Evolutionary conservation across 169 alveolate species (phyloP), one percentile per base, ranked within the genome.

Genomic region (Babesia bovis): DNA sequence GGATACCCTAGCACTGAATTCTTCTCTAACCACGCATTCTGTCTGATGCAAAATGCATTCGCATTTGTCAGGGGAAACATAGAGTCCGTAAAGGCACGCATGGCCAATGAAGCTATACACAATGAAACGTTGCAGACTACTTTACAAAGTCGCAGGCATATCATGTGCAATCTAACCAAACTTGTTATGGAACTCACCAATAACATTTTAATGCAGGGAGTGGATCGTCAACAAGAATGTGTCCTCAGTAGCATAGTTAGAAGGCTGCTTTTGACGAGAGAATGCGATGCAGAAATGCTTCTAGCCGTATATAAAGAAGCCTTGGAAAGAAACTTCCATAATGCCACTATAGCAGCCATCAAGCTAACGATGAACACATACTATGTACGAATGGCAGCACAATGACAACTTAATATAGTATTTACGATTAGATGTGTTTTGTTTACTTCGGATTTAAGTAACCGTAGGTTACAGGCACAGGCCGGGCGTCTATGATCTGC

Each of bases 401-500:
- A 47, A 59, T 19, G 28, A 53, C 25, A 28, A 7, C 49, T 33
- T 35, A 33, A 35, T 38, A 35, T 56, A 35, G 12, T 56, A 19
- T 56, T 33, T 17, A 33, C 25, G 13, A 56, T 44, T 32, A 13
- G 15, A 1, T 0, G 6, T 6, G 15, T 56, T 56, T 6, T 7
- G 36, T 47, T 6, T 12, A 7, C 49, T 28, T 40, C 4, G 82
- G 82, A 70, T 67, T 78, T 17, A 78, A 51, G 25, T 51, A 65
- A n/a, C 60, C 38, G 61, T 78, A 78, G 21, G 52, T 68, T 15
- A 41, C 79, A 17, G 76, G 76, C 51, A 65, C 77, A 17, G 87
- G 87, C 40, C 83, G 61, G 1, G 87, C 74, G 26, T 78, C 83
- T 60, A 78, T 35, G 49, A 68, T 68, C 75, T 78, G 72, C 76